These are phyloP conservation scores for Parasarocladium wereldwijsianum DNA, from an alignment of 2,329 filamentous ascomycete genomes.

Conservation along the genomic window DNA sequence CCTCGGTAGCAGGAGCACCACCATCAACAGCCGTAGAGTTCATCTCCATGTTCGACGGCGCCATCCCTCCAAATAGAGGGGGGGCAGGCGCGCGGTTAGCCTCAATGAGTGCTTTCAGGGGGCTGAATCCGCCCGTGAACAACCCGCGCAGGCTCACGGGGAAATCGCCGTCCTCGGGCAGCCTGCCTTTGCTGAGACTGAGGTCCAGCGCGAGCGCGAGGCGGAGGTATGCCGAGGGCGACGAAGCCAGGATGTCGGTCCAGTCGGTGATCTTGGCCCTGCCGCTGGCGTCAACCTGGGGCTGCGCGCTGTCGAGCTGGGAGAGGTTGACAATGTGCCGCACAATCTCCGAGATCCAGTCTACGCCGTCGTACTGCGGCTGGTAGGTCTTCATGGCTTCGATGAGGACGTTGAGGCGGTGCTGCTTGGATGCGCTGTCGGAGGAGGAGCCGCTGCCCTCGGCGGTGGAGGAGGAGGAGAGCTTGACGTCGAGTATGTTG, in stretches of 20 bases:
- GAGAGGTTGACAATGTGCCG: constrained; percentile 26
- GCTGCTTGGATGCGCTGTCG: constrained; percentile 23
- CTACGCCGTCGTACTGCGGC: constrained; percentile 28
- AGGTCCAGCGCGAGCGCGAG: constrained; percentile 28
- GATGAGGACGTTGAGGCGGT: constrained; percentile 27
- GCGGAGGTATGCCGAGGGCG: constrained; percentile 24
- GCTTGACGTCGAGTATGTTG: constrained; percentile 19
- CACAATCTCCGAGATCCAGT: constrained; percentile 28
- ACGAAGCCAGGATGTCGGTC: constrained; percentile 25
- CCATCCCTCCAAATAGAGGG: neutral
- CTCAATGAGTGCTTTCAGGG: constrained; percentile 17
- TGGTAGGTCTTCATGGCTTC: constrained; percentile 31
- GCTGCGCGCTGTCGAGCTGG: constrained; percentile 16
- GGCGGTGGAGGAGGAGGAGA: constrained; percentile 11
- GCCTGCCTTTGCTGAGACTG: constrained; percentile 24
- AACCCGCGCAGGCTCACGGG: constrained; percentile 21
- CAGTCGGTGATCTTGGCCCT: constrained; percentile 19
- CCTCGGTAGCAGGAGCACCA: neutral
- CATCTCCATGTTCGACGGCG: neutral
- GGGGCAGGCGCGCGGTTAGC: constrained; percentile 8
- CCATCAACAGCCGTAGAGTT: neutral
- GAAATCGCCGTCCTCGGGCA: constrained; percentile 25
- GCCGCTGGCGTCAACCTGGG: constrained; percentile 7
- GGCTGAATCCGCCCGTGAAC: constrained; percentile 22
- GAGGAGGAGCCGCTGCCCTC: constrained; percentile 14